Evolutionary conservation across 768 basidiomycete genomes (phyloP), one percentile per base, ranked within the genome.

Genomic region (Mycena vulgaris): DNA sequence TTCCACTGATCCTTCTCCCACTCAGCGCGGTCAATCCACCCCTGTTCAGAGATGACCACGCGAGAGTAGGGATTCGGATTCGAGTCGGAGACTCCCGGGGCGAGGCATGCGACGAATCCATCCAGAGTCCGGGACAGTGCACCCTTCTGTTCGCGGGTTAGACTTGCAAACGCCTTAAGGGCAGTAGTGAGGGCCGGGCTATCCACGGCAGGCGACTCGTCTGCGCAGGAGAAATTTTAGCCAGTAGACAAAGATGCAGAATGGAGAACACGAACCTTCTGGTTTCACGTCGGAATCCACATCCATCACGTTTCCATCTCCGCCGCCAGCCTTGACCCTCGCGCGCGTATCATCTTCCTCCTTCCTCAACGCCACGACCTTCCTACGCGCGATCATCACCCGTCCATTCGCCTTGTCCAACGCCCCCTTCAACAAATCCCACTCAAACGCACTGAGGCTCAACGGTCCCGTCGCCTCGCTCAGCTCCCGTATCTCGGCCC

Each of bases 391-490:
- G 48, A 92, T 89, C 68, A 90, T 87, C 28, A 97, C 94, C 31
- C 96, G 86, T 16, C 96, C 96, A 77, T 95, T 95, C 7, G 95
- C 92, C 82, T 98, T 98, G 77, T 97, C 94, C 71, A 98, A 77
- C 2, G 93, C 95, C 21, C 89, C 90, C 78, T 89, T 90, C 71
- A 98, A 80, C 74, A 96, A 76, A 76, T 95, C 93, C 97, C 96
- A 99, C 78, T 95, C 91, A 71, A 92, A 90, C 49, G 90, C 84
- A 58, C 84, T 87, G 45, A 92, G 76, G 35, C 82, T 86, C 71
- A 81, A 72, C 27, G 84, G 80, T 5, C 81, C 82, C 33, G 79
- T 81, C 55, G 81, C 59, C 49, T 83, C 84, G 39, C 80, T 80
- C 49, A 83, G 75, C 27, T 81, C 78, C 30, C 79, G 83, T 52